phyloP scores from a whole-genome alignment of 1,284 basidiomycete genomes.

The Sutorius eximius region DNA sequence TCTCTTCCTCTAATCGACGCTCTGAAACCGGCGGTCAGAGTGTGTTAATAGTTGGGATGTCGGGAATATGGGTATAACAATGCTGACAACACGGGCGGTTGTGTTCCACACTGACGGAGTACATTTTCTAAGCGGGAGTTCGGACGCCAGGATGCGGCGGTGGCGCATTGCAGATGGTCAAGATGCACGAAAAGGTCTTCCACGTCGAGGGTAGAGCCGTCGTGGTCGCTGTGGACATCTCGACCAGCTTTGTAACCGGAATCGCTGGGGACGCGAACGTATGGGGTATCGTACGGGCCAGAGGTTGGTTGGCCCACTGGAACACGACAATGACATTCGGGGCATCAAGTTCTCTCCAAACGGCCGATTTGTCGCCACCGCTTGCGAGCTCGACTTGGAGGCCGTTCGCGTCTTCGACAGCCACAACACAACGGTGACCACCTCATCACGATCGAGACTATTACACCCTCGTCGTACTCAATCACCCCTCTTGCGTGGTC shows the following conservation, averaged over 20 bases:
- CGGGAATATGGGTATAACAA: background rate
- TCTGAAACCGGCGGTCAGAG: background rate
- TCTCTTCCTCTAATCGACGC: background rate
- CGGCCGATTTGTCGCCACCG: background rate
- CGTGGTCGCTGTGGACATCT: background rate
- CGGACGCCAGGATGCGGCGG: background rate
- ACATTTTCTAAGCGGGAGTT: background rate
- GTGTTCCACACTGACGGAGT: background rate
- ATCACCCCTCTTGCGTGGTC: slow-evolving; percentile 1
- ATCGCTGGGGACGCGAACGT: background rate
- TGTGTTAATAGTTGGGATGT: background rate
- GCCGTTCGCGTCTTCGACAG: background rate
- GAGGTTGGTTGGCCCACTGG: background rate
- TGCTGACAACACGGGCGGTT: background rate
- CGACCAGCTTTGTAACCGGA: background rate
- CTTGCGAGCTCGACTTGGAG: background rate
- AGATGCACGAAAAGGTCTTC: background rate
- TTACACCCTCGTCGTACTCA: background rate
- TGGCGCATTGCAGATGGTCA: background rate
- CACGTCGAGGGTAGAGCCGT: background rate
- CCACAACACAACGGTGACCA: background rate
- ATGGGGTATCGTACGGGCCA: background rate
- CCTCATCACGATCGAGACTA: background rate
- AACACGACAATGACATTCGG: background rate
- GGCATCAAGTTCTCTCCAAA: slow-evolving; percentile 6